Percentiles rank a stretch among this genome's conserved stretches.
phyloP scores from a whole-genome alignment of 805 yeast species.

The Cyberlindnera veronae region DNA sequence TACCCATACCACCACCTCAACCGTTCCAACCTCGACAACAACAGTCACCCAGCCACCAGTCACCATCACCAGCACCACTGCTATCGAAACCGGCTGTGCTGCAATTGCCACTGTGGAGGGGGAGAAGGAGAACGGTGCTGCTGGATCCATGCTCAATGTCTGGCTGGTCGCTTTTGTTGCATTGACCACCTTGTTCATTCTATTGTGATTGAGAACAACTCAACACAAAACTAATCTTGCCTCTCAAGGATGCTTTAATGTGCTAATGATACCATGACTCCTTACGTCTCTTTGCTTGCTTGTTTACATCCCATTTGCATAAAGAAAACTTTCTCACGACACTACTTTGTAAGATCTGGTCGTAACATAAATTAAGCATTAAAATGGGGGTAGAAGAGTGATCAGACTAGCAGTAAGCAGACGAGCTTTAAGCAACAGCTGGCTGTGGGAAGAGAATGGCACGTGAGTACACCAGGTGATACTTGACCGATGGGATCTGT shows the following conservation, averaged over 20 bases:
- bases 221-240: too few species aligned
- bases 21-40: background rate
- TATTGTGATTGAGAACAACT: too few species aligned
- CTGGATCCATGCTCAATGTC: background rate
- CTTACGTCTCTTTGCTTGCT: too few species aligned
- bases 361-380: too few species aligned
- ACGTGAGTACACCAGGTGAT: slow-evolving; percentile 1
- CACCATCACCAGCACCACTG: slow-evolving; percentile 1
- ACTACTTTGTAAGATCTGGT: too few species aligned
- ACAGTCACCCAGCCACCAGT: slow-evolving; percentile 4
- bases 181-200: too few species aligned
- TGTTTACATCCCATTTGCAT: too few species aligned
- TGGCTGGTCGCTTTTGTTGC: too few species aligned
- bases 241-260: too few species aligned
- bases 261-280: too few species aligned
- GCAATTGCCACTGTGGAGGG: background rate
- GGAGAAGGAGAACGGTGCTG: background rate
- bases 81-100: background rate
- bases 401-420: background rate
- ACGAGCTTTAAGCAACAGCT: background rate
- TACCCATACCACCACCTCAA: background rate
- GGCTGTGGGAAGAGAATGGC: slow-evolving; percentile 1
- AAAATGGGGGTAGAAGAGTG: too few species aligned
- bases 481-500: background rate
- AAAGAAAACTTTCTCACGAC: too few species aligned